Base-by-base conservation (phyloP, 768 basidiomycete genomes). In the Hygrophorus russula region DNA sequence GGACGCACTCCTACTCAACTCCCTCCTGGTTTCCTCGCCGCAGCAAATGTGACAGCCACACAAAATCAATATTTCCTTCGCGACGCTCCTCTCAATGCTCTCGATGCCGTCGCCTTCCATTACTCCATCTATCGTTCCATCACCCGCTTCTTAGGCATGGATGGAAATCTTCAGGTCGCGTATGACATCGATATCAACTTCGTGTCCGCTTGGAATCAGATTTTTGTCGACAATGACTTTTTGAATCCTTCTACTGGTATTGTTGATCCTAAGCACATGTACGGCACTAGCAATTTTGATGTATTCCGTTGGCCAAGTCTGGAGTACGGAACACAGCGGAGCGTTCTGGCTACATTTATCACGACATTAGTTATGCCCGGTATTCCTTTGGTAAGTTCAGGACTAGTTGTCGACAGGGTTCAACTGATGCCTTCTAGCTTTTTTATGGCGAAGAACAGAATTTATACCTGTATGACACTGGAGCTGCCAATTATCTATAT, bases 361-460 rank as follows among this genome's bases (percentile, higher is more conserved):
- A 77, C 80, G 28, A 71, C 74, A 20, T 54, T 94, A 50, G 67
- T 92, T 19, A 82, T 92, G 81, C 92, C 90, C 27, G 92, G 92
- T 50, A 76, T 93, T 38, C 73, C 87, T 5, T 59, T 94, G 60
- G 80, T 88, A 74, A 59, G 42, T 47, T 42, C 8, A 14, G 4
- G 3, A 17, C 41, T 28, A 3, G 37, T 24, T 36, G 36, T 9
- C 28, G 24, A 2, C 33, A 28, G 36, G 24, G 11, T 29, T 48
- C 46, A 28, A 44, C 39, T 13, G 13, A 28, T 14, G 40, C 37
- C 11, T 5, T 41, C 37, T 46, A 87, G 78, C 64, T 77, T 39
- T 96, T 70, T 62, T 96, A 92, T 56, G 92, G 92, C 24, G 92
- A 96, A 58, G 92, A 96, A 56, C 92, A 96, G 55, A 78, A 78